Evolutionary conservation across 495 filamentous ascomycete genomes (phyloP), one percentile per base, ranked within the genome.

Genomic region (Bryoglossum gracile): DNA sequence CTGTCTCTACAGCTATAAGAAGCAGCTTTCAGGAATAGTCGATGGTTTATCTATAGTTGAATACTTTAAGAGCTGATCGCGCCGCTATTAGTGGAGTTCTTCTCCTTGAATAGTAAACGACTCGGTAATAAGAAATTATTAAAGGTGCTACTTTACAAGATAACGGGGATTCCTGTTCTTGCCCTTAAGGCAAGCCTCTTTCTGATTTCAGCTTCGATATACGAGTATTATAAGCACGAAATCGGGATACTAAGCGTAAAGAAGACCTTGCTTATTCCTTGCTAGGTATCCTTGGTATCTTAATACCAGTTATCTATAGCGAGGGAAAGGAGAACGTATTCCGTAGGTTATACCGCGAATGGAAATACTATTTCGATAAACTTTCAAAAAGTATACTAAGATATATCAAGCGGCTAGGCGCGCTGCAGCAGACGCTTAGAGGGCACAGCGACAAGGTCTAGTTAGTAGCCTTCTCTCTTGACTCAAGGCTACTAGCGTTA

Each of bases 211-310:
- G 14, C 22, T 44, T 58, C 30, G 49, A 50, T 4, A 46, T 58
- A 28, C 46, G 63, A 22, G 59, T 70, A 50, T 57, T 54, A 11
- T 70, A 63, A 67, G 62, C 65, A 10, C 43, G 55, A 6, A 39
- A 44, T 23, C 56, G 67, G 17, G 32, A 45, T 2, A 67, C 65
- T 1, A 64, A 60, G 2, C 32, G 53, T 5, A 45, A 53, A 18
- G 67, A 70, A 50, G 67, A 70, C 46, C 35, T 52, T 34, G 65
- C 65, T 2, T 68, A 68, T 37, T 65, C 51, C 9, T 14, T 37
- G 34, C 34, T 37, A 37, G 34, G 16, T 14, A 37, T 37, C 34
- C 14, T 37, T 14, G 34, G 32, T 19, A 28, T 45, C 24, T 45
- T 24, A 45, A 28, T 45, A 33, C 42, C 42, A 32, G 42, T 45